Percentiles rank a stretch among this genome's conserved stretches.
Conservation (phyloP, 306 rosid species). For the Cicer arietinum region DNA sequence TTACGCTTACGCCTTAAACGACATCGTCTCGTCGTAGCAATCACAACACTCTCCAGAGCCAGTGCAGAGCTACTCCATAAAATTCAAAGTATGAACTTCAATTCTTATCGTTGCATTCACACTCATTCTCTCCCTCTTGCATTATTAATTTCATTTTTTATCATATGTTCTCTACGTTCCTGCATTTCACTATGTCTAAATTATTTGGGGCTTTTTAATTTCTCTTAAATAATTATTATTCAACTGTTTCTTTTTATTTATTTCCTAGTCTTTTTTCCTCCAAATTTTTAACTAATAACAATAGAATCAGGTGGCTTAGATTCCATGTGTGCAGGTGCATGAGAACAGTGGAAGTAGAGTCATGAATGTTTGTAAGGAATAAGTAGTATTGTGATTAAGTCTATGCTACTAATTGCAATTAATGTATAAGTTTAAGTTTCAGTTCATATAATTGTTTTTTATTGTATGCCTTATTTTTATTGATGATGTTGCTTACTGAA, state of each 20-base stretch:
- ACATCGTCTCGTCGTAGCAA: not conserved
- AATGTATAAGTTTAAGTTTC: not conserved
- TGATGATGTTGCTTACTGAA: slow-evolving; percentile 36
- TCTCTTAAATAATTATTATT: too few species aligned
- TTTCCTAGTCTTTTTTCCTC: too few species aligned
- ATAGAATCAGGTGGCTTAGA: slow-evolving; percentile 17
- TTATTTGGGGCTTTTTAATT: too few species aligned
- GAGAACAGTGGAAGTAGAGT: slow-evolving; percentile 2
- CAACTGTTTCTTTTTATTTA: too few species aligned
- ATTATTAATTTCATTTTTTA: not conserved
- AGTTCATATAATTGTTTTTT: not conserved
- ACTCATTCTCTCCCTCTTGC: not conserved
- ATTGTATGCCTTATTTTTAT: slow-evolving; percentile 3
- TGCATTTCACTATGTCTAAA: not conserved
- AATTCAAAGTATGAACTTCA: not conserved
- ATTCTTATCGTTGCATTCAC: not conserved
- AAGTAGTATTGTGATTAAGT: slow-evolving; percentile 17
- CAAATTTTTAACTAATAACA: too few species aligned
- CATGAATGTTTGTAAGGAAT: slow-evolving; percentile 7
- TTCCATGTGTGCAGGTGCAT: not conserved
- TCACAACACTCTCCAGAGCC: not conserved
- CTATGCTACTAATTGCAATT: slow-evolving; percentile 29
- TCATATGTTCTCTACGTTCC: not conserved
- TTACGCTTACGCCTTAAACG: not conserved
- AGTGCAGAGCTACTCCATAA: too few species aligned